phyloP scores from a whole-genome alignment of 805 yeast species.

The Kluyveromyces starmeri region DNA sequence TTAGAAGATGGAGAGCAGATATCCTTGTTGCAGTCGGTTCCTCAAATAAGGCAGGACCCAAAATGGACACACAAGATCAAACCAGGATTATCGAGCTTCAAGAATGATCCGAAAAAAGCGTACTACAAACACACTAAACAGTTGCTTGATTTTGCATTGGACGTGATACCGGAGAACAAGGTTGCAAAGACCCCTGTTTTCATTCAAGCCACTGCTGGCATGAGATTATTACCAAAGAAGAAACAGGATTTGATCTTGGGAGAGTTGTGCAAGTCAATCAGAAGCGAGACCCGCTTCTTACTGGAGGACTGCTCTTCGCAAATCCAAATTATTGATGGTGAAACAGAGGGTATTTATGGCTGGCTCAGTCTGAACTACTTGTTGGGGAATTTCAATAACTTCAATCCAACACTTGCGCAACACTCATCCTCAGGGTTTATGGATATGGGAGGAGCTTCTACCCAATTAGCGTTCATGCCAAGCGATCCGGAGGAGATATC shows the following conservation, averaged over 20 bases:
- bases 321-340: slow-evolving; percentile 85
- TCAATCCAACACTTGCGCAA: slow-evolving; percentile 26
- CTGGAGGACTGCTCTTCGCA: slow-evolving; percentile 52
- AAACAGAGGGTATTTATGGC: slow-evolving; percentile 89
- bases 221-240: slow-evolving; percentile 62
- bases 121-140: slow-evolving; percentile 66
- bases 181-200: slow-evolving; percentile 71
- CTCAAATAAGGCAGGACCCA: slow-evolving; percentile 51
- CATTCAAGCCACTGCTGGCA: slow-evolving; percentile 94
- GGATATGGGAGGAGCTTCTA: slow-evolving; percentile 99
- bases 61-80: slow-evolving; percentile 64
- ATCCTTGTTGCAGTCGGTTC: slow-evolving; percentile 45
- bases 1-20: slow-evolving; percentile 21
- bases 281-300: slow-evolving; percentile 47
- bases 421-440: slow-evolving; percentile 80
- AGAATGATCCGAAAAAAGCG: slow-evolving; percentile 41
- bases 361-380: slow-evolving; percentile 90
- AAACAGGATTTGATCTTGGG: slow-evolving; percentile 46
- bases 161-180: slow-evolving; percentile 54
- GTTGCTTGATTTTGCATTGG: slow-evolving; percentile 59
- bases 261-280: slow-evolving; percentile 51
- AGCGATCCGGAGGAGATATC: slow-evolving; percentile 46
- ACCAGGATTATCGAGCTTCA: slow-evolving; percentile 79
- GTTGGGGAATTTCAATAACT: slow-evolving; percentile 51
- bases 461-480: slow-evolving; percentile 92